Evolutionary conservation across 2,329 filamentous ascomycete species (phyloP), one percentile per base, ranked within the genome.

Genomic region (Hortaea sp.): DNA sequence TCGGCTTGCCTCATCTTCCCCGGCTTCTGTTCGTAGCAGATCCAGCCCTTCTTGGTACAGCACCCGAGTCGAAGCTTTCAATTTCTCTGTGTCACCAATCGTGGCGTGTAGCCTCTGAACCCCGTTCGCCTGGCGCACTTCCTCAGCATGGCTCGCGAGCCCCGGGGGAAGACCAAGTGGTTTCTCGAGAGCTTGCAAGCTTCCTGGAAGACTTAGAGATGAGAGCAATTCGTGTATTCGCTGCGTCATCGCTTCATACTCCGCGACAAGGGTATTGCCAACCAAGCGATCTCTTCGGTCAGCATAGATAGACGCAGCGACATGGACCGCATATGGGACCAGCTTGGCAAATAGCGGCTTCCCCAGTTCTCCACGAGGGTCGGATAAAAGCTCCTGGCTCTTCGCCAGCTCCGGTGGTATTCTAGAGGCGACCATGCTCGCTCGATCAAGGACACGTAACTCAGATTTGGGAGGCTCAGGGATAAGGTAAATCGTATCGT

Each of bases 241-340:
- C 49, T 84, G 80, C 0, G 87, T 95, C 56, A 97, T 75, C 0
- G 73, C 75, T 57, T 97, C 89, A 4, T 97, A 71, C 59, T 94
- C 84, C 28, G 84, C 81, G 42, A 95, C 84, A 30, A 97, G 87
- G 43, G 79, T 85, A 54, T 87, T 85, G 61, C 92, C 94, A 39
- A 98, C 83, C 48, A 95, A 72, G n/a, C 88, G 78, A 63, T 98
- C 89, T 47, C 89, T 77, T 10, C 89, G 79, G 61, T 97, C 89
- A 46, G 88, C 88, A 61, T 98, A 98, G 31, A 97, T 95, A 41
- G 88, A 95, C 1, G 89, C 87, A 6, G 92, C 92, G 42, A 97
- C 78, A 60, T 98, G 92, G 0, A 97, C 92, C 0, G 89, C 88
- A 63, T 95, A 97, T 0, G 92, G 92, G 0, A 98, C 92, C 1